Evolutionary conservation across 1,139 yeast genomes (phyloP).

Genomic region (Magnusiomyces sp.): DNA sequence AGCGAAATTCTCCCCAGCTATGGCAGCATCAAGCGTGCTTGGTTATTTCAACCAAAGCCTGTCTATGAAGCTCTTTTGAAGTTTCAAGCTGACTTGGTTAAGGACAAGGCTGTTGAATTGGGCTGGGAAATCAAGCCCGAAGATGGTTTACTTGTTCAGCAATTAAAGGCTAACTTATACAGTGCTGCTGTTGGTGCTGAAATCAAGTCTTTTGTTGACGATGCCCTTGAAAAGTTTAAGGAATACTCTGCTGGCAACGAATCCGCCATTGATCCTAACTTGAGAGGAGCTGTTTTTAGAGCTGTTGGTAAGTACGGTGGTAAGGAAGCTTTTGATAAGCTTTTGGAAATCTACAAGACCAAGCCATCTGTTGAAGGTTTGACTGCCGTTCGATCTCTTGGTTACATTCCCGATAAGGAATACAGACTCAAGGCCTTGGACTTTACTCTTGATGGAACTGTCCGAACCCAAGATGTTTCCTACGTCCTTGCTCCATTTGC

Average conservation of each 20-base stretch:
- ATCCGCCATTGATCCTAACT: conserved; percentile 70
- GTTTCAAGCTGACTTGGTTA: conserved; percentile 53
- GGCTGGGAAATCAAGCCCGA: conserved; percentile 61
- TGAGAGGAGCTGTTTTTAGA: conserved; percentile 62
- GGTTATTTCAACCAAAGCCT: conserved; percentile 58
- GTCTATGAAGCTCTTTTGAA: conserved; percentile 48
- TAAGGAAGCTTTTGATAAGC: conserved; percentile 46
- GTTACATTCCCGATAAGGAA: conserved; percentile 53
- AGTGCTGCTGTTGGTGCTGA: conserved; percentile 57
- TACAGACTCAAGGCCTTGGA: conserved; percentile 54
- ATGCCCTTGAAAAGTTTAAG: conserved; percentile 49
- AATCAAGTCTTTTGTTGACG: conserved; percentile 46
- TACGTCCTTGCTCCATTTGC: conserved; percentile 69
- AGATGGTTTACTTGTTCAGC: conserved; percentile 66
- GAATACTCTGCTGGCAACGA: conserved; percentile 57
- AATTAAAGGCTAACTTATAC: conserved; percentile 67
- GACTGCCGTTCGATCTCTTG: conserved; percentile 67
- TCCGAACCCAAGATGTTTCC: conserved; percentile 68
- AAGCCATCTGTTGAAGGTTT: conserved; percentile 64
- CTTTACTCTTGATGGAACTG: conserved; percentile 55
- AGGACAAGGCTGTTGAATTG: conserved; percentile 46
- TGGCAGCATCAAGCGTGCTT: conserved; percentile 52
- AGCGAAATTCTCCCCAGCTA: conserved; percentile 52
- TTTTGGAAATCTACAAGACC: conserved; percentile 54
- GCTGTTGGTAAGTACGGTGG: conserved; percentile 64